phyloP scores from a whole-genome alignment of 805 yeast species.

The Suhomyces emberorum region DNA sequence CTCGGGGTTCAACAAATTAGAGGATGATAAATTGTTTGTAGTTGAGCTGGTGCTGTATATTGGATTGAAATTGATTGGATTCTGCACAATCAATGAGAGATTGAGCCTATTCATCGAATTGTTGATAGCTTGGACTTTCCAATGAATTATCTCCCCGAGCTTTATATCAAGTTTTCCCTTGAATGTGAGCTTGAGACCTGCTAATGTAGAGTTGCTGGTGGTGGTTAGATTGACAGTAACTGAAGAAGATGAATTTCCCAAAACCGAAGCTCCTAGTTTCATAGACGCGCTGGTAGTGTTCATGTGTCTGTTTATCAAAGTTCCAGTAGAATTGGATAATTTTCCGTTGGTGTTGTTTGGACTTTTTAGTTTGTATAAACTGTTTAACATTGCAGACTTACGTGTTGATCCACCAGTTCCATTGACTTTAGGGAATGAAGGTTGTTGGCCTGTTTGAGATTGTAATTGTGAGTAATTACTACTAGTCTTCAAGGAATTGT shows the following conservation, averaged over 20 bases:
- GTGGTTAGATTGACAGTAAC: slow-evolving; percentile 37
- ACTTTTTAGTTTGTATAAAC: slow-evolving; percentile 15
- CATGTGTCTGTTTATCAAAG: slow-evolving; percentile 4
- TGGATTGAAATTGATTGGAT: slow-evolving; percentile 23
- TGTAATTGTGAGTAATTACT: slow-evolving; percentile 18
- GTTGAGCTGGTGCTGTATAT: slow-evolving; percentile 10
- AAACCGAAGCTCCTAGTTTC: neutral
- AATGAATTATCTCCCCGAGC: slow-evolving; percentile 57
- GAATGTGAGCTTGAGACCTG: slow-evolving; percentile 49
- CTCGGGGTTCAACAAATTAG: slow-evolving; percentile 14
- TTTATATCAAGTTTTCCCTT: slow-evolving; percentile 59
- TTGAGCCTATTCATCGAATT: slow-evolving; percentile 49
- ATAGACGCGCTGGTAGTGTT: neutral
- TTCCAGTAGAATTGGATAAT: slow-evolving; percentile 1
- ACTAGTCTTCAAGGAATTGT: slow-evolving; percentile 31
- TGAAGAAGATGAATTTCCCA: slow-evolving; percentile 19
- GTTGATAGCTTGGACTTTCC: slow-evolving; percentile 68
- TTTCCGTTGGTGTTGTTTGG: slow-evolving; percentile 4
- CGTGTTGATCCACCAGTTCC: slow-evolving; percentile 8
- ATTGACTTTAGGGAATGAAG: neutral
- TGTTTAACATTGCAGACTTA: slow-evolving; percentile 23
- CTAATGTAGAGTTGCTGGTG: slow-evolving; percentile 29
- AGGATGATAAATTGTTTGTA: slow-evolving; percentile 12
- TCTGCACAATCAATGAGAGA: slow-evolving; percentile 44
- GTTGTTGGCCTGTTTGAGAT: slow-evolving; percentile 15